A percentile compares a stretch with the other conserved stretches of the same genome.
Evolutionary conservation across 2,329 filamentous ascomycete species (phyloP).

Genomic region (Lasiodiplodia citricola): DNA sequence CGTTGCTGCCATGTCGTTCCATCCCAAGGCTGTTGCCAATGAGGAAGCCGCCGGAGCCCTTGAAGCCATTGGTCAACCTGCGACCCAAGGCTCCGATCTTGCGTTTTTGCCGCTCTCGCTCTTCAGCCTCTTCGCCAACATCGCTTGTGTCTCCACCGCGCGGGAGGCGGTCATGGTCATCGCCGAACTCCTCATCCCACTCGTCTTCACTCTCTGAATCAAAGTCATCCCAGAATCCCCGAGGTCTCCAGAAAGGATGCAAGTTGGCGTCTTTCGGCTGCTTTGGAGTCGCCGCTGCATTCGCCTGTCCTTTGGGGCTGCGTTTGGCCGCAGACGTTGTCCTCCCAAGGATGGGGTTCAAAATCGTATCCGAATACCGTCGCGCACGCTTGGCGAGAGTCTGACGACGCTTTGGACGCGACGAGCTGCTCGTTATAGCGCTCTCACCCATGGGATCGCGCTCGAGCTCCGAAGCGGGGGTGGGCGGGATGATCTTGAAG

Average conservation of each 20-base stretch:
- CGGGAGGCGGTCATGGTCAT: slow-evolving; percentile 38
- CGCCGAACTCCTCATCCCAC: slow-evolving; percentile 34
- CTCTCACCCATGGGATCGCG: slow-evolving; percentile 38
- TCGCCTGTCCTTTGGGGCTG: slow-evolving; percentile 32
- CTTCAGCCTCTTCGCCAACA: slow-evolving; percentile 34
- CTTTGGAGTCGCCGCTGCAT: slow-evolving; percentile 30
- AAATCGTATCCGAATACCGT: slow-evolving; percentile 52
- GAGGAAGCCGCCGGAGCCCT: slow-evolving; percentile 51
- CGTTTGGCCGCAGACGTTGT: background rate
- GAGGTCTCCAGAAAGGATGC: slow-evolving; percentile 68
- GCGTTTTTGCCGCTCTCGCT: slow-evolving; percentile 1
- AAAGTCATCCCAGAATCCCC: slow-evolving; percentile 67
- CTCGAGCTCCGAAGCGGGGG: slow-evolving; percentile 55
- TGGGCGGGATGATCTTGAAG: slow-evolving; percentile 61
- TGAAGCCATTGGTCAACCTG: slow-evolving; percentile 45
- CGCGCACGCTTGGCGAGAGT: slow-evolving; percentile 51
- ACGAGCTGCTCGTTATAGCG: slow-evolving; percentile 29
- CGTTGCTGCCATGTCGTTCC: slow-evolving; percentile 53
- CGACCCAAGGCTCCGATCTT: slow-evolving; percentile 33
- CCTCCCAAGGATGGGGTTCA: slow-evolving; percentile 47
- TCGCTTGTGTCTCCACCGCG: slow-evolving; percentile 54
- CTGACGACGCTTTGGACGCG: slow-evolving; percentile 44
- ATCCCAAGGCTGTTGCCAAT: slow-evolving; percentile 64
- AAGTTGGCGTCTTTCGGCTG: slow-evolving; percentile 52
- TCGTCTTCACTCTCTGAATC: slow-evolving; percentile 45